Percentiles rank a stretch among this genome's conserved stretches.
phyloP scores from a whole-genome alignment of 2,329 filamentous ascomycete species.

The Epicoccum sorghinum region DNA sequence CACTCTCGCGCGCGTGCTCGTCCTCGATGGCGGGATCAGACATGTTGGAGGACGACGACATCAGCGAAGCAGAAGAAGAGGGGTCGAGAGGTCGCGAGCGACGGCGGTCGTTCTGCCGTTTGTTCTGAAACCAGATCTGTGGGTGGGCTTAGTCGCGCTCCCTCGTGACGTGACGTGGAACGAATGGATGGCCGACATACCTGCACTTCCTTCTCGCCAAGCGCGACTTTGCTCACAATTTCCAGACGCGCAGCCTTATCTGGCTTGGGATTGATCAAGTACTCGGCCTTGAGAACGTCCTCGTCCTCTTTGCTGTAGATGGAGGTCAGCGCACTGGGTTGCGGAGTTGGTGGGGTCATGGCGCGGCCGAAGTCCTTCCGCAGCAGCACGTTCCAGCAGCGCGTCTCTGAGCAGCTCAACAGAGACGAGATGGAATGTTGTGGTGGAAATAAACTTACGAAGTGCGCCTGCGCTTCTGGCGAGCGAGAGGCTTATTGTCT shows the following conservation, averaged over 20 bases:
- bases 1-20: constrained; percentile 32
- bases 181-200: constrained; percentile 59
- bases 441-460: constrained; percentile 54
- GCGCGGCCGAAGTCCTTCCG: constrained; percentile 28
- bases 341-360: constrained; percentile 28
- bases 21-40: constrained; percentile 44
- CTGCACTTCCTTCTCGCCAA: constrained; percentile 97
- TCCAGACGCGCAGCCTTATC: constrained; percentile 86
- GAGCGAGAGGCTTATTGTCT: constrained; percentile 64
- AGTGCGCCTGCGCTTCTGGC: constrained; percentile 67
- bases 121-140: constrained; percentile 97
- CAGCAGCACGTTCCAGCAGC: constrained; percentile 37
- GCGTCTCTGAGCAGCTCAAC: constrained; percentile 35
- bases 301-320: constrained; percentile 71
- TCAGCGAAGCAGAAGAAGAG: constrained; percentile 40
- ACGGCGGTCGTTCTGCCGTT: constrained; percentile 79
- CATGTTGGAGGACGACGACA: constrained; percentile 47
- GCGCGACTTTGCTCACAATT: constrained; percentile 82
- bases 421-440: constrained; percentile 20
- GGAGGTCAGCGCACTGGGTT: constrained; percentile 33
- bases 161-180: constrained; percentile 39
- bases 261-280: constrained; percentile 83
- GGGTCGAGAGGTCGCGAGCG: constrained; percentile 76
- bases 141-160: constrained; percentile 31
- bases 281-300: constrained; percentile 83